These are phyloP conservation scores for Quaeritorhiza haematococci DNA, from an alignment of 371 early-diverging fungal species.

Conservation along the genomic window DNA sequence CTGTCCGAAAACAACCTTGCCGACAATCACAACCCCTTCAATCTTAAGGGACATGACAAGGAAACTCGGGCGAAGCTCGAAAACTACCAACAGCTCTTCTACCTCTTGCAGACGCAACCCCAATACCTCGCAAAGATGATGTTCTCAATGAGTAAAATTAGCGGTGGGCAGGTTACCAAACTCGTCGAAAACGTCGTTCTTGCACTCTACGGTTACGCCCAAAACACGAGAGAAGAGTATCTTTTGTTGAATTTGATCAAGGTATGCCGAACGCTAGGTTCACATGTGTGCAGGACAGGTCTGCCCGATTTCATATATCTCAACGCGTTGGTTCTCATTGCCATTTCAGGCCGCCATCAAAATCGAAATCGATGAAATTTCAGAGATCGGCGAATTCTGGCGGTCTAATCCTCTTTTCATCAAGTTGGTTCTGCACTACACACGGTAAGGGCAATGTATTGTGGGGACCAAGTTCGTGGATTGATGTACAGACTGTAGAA, in stretches of 20 bases:
- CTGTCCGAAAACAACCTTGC: constrained; percentile 1
- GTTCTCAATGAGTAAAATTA: constrained; percentile 66
- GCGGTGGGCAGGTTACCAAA: constrained; percentile 60
- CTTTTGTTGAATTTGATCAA: constrained; percentile 90
- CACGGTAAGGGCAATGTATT: constrained; percentile 56
- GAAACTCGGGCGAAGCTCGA: constrained; percentile 70
- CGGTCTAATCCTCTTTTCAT: constrained; percentile 92
- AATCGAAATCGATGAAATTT: constrained; percentile 74
- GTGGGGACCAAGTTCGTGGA: no score
- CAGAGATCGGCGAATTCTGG: constrained; percentile 83
- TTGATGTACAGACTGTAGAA: no score
- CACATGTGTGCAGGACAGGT: neutral
- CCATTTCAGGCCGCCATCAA: constrained; percentile 67
- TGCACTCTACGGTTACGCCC: constrained; percentile 94
- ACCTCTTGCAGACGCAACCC: constrained; percentile 95
- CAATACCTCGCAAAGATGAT: constrained; percentile 81
- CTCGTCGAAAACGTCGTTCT: constrained; percentile 86
- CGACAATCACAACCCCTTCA: constrained; percentile 19
- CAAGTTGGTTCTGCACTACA: constrained; percentile 88
- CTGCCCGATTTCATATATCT: neutral
- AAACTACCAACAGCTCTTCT: constrained; percentile 88
- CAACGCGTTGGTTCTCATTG: neutral
- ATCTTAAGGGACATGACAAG: constrained; percentile 69
- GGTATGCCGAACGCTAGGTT: constrained; percentile 30
- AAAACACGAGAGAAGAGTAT: constrained; percentile 95